Conservation (phyloP, 1,284 basidiomycete species). For the Abortiporus biennis region DNA sequence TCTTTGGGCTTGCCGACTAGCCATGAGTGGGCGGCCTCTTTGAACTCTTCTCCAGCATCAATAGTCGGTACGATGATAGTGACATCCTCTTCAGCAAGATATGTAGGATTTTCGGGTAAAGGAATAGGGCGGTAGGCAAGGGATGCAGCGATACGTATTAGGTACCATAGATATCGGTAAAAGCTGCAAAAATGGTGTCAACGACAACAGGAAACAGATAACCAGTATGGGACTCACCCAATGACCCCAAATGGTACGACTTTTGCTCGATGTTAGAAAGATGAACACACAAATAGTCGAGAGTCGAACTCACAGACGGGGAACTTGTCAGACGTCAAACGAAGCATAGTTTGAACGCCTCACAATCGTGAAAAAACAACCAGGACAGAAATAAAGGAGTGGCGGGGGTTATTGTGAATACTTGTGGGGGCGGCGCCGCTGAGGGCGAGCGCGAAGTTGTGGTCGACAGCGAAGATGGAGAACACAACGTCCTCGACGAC, state of each 20-base stretch:
- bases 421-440: constrained; percentile 1
- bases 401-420: background rate
- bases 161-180: constrained; percentile 88
- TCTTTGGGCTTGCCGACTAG: constrained; percentile 87
- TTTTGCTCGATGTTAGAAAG: constrained; percentile 23
- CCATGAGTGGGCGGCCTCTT: constrained; percentile 88
- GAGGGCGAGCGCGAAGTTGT: background rate
- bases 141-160: constrained; percentile 74
- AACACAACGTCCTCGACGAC: background rate
- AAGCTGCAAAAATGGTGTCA: constrained; percentile 39
- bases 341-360: constrained; percentile 28
- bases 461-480: background rate
- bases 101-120: constrained; percentile 83
- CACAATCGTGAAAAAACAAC: background rate
- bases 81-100: constrained; percentile 84
- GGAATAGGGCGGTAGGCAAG: constrained; percentile 80
- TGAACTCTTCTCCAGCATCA: constrained; percentile 91
- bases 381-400: constrained; percentile 2
- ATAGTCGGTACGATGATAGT: constrained; percentile 94
- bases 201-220: background rate
- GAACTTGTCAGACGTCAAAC: constrained; percentile 33
- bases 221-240: constrained; percentile 47
- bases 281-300: constrained; percentile 7
- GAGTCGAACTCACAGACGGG: constrained; percentile 31
- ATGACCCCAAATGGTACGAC: constrained; percentile 90